phyloP scores from a whole-genome alignment of 192 early-diverging fungal genomes.

The Polychytrium aggregatum region DNA sequence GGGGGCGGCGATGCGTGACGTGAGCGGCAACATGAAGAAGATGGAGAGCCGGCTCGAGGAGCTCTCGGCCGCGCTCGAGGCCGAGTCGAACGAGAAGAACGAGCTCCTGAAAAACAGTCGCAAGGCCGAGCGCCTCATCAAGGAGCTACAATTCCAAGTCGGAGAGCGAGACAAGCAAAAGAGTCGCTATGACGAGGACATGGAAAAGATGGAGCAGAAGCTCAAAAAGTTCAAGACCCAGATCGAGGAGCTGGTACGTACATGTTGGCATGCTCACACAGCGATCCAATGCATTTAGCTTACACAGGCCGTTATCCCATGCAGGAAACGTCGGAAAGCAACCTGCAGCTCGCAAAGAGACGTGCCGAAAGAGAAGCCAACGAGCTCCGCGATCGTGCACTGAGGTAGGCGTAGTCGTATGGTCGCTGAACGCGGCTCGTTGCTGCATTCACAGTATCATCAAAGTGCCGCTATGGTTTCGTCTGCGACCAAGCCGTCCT shows the following conservation, averaged over 20 bases:
- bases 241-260: conserved; percentile 50
- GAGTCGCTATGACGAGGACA: conserved; percentile 52
- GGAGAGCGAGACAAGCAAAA: conserved; percentile 68
- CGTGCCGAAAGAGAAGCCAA: conserved; percentile 57
- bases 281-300: no score
- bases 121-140: conserved; percentile 62
- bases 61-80: conserved; percentile 41
- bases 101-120: conserved; percentile 46
- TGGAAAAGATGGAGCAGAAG: conserved; percentile 58
- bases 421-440: no score
- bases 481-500: no score
- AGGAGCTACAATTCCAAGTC: conserved; percentile 80
- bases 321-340: conserved; percentile 44
- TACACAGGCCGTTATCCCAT: not conserved
- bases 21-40: conserved; percentile 38
- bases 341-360: conserved; percentile 54
- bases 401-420: no score
- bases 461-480: no score
- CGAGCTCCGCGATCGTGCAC: conserved; percentile 39
- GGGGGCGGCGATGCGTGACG: conserved; percentile 40
- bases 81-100: conserved; percentile 52
- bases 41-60: conserved; percentile 53
- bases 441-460: no score
- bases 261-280: no score
- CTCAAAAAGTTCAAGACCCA: conserved; percentile 47